These are phyloP conservation scores for Sarocladium brachiariae DNA, from an alignment of 2,329 filamentous ascomycete genomes.

Conservation along the genomic window DNA sequence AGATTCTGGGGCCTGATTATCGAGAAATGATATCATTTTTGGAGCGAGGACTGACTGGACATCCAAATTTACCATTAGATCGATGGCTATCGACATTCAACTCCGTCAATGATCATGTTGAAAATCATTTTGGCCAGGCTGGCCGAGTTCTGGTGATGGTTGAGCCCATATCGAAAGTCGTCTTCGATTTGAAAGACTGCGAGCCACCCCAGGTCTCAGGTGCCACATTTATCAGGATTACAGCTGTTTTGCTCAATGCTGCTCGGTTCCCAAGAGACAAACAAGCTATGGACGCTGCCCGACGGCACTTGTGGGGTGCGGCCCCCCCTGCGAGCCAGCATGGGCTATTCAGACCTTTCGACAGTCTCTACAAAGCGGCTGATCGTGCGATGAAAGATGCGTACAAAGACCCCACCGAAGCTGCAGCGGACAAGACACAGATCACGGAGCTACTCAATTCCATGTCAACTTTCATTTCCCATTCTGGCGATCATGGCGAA, in stretches of 20 bases:
- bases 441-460: slow-evolving; percentile 45
- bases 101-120: slow-evolving; percentile 48
- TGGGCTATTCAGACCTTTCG: slow-evolving; percentile 56
- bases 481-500: slow-evolving; percentile 22
- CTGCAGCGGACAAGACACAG: slow-evolving; percentile 29
- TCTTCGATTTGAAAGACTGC: slow-evolving; percentile 32
- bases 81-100: slow-evolving; percentile 51
- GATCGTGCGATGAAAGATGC: slow-evolving; percentile 43
- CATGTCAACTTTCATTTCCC: slow-evolving; percentile 44
- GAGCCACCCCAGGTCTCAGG: slow-evolving; percentile 8
- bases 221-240: background rate
- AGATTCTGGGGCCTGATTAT: slow-evolving; percentile 59
- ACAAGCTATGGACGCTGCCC: slow-evolving; percentile 57
- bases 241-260: background rate
- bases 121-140: slow-evolving; percentile 58
- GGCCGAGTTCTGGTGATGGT: slow-evolving; percentile 60
- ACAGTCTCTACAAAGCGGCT: slow-evolving; percentile 57
- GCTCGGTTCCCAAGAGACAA: slow-evolving; percentile 52
- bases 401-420: slow-evolving; percentile 43
- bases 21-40: slow-evolving; percentile 63
- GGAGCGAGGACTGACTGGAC: slow-evolving; percentile 48
- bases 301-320: slow-evolving; percentile 55
- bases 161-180: slow-evolving; percentile 59
- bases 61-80: slow-evolving; percentile 38
- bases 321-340: slow-evolving; percentile 20